Evolutionary conservation across 148 eudicot genomes (phyloP).

Genomic region (Rhododendron ovatum): DNA sequence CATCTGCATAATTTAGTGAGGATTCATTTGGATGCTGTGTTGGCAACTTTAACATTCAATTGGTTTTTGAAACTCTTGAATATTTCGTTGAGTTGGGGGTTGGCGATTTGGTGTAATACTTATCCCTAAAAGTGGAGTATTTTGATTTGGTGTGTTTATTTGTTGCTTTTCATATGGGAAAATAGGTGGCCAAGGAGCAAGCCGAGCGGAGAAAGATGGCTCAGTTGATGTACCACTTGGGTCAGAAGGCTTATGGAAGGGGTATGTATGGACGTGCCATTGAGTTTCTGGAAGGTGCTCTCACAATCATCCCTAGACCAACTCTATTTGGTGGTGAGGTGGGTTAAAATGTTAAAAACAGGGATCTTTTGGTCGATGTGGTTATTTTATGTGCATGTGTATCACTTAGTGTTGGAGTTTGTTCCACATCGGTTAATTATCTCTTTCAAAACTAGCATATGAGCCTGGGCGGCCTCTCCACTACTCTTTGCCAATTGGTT

Average conservation of each 20-base stretch:
- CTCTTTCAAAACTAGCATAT: too few relatives aligned
- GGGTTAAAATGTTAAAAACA: conserved; percentile 38
- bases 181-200: conserved; percentile 92
- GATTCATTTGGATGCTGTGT: neutral
- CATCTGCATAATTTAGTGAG: neutral
- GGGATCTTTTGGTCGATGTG: neutral
- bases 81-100: neutral
- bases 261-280: conserved; percentile 89
- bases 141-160: neutral
- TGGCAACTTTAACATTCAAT: neutral
- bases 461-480: too few relatives aligned
- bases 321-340: conserved; percentile 98
- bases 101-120: neutral
- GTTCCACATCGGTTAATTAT: too few relatives aligned
- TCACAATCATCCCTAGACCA: conserved; percentile 87
- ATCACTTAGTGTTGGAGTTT: neutral
- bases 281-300: conserved; percentile 91
- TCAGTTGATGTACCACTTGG: conserved; percentile 87
- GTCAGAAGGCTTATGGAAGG: conserved; percentile 94
- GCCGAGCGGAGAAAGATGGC: conserved; percentile 93
- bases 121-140: too few relatives aligned
- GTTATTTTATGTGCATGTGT: neutral
- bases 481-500: too few relatives aligned
- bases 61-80: neutral
- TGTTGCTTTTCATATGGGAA: conserved; percentile 11